Evolutionary conservation across 768 basidiomycete genomes (phyloP).

Genomic region (Leccinum fibrillosum): DNA sequence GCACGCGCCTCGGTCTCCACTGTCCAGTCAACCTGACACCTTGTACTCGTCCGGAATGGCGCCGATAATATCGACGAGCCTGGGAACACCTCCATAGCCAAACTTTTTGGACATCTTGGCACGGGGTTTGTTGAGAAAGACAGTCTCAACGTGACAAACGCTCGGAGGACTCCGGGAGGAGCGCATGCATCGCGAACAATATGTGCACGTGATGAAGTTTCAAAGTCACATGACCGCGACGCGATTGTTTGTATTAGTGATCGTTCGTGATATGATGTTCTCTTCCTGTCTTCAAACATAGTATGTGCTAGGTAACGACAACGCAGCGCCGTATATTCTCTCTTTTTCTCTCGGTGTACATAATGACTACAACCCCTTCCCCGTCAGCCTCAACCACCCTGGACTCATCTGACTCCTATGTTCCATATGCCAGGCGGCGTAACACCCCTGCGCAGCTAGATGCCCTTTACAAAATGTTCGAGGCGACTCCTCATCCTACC

Average conservation of each 20-base stretch:
- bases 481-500: constrained; percentile 37
- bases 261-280: constrained; percentile 20
- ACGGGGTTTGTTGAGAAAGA: constrained; percentile 87
- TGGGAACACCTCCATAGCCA: constrained; percentile 79
- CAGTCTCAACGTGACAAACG: constrained; percentile 37
- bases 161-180: too few relatives aligned
- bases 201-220: constrained; percentile 18
- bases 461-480: constrained; percentile 35
- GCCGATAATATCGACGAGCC: constrained; percentile 96
- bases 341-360: background rate
- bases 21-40: constrained; percentile 19
- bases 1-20: too few relatives aligned
- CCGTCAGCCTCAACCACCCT: background rate
- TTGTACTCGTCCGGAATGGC: constrained; percentile 98
- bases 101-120: constrained; percentile 88
- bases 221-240: constrained; percentile 26
- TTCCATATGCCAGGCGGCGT: constrained; percentile 30
- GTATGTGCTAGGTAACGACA: background rate
- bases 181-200: background rate
- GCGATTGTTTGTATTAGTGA: constrained; percentile 21
- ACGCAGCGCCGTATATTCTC: background rate
- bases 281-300: background rate
- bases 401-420: constrained; percentile 7
- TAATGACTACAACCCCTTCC: constrained; percentile 5
- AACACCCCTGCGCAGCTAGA: constrained; percentile 34